phyloP scores from a whole-genome alignment of 192 early-diverging fungal species.

The Coemansia sp. region DNA sequence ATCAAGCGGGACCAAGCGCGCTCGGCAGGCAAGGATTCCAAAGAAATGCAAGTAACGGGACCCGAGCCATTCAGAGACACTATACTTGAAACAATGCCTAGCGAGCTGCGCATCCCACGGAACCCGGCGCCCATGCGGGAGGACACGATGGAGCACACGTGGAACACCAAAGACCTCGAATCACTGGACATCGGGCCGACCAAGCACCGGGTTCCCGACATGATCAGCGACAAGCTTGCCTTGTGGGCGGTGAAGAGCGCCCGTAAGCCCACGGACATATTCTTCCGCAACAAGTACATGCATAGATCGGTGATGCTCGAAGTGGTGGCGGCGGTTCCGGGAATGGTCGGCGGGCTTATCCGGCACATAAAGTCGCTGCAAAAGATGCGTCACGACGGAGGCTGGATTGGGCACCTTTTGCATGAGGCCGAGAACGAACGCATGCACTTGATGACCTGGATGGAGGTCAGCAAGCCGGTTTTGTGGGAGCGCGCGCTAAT shows the following conservation, averaged over 20 bases:
- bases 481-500: slow-evolving; percentile 66
- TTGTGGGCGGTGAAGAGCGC: slow-evolving; percentile 62
- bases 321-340: slow-evolving; percentile 76
- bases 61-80: slow-evolving; percentile 27
- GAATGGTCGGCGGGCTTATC: slow-evolving; percentile 84
- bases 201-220: slow-evolving; percentile 62
- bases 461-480: slow-evolving; percentile 65
- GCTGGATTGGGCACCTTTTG: slow-evolving; percentile 86
- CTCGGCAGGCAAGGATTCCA: neutral
- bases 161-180: slow-evolving; percentile 60
- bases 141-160: slow-evolving; percentile 56
- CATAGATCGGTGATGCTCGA: slow-evolving; percentile 78
- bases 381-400: slow-evolving; percentile 75
- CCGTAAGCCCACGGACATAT: slow-evolving; percentile 63
- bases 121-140: slow-evolving; percentile 60
- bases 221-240: slow-evolving; percentile 62
- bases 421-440: slow-evolving; percentile 93
- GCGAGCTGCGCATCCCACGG: slow-evolving; percentile 37
- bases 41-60: slow-evolving; percentile 23
- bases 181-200: slow-evolving; percentile 58
- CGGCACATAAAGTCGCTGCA: slow-evolving; percentile 78
- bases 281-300: slow-evolving; percentile 73
- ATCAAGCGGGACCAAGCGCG: slow-evolving; percentile 19
- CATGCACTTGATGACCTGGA: slow-evolving; percentile 76
- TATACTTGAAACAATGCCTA: slow-evolving; percentile 36